These are phyloP conservation scores for Blastobotrys americana DNA, from an alignment of 805 yeast genomes.

Conservation along the genomic window DNA sequence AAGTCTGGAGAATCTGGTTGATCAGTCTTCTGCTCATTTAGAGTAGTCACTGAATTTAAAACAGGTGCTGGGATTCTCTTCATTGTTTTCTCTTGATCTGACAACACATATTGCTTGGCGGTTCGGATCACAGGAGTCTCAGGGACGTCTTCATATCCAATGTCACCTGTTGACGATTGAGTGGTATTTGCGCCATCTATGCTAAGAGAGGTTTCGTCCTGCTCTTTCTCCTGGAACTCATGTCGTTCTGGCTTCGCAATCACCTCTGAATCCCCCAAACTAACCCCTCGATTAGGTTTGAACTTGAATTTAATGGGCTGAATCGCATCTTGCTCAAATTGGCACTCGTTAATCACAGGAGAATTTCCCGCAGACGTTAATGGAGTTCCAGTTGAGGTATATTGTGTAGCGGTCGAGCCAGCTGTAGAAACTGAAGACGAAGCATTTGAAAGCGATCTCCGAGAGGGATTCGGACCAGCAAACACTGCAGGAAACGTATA, in stretches of 20 bases:
- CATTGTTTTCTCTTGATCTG: background rate
- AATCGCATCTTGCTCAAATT: background rate
- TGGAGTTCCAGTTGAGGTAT: constrained; percentile 2
- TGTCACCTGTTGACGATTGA: background rate
- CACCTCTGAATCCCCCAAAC: background rate
- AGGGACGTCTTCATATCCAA: background rate
- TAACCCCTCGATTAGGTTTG: background rate
- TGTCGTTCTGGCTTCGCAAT: background rate
- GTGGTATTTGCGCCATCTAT: background rate
- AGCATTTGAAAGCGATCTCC: background rate
- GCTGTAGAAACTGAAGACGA: background rate
- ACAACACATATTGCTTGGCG: background rate
- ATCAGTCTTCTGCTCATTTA: no score
- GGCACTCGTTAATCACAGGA: constrained; percentile 1
- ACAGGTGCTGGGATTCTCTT: background rate
- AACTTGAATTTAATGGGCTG: constrained; percentile 6
- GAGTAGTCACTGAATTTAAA: background rate
- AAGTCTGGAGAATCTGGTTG: background rate
- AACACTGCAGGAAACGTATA: background rate
- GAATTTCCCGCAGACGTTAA: constrained; percentile 4
- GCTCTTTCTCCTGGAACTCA: background rate
- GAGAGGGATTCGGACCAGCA: no score
- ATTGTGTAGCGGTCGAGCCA: background rate
- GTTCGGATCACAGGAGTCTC: background rate
- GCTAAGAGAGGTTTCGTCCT: background rate